Evolutionary conservation across 2,329 filamentous ascomycete species (phyloP).

Genomic region (Penicillium frequentans): DNA sequence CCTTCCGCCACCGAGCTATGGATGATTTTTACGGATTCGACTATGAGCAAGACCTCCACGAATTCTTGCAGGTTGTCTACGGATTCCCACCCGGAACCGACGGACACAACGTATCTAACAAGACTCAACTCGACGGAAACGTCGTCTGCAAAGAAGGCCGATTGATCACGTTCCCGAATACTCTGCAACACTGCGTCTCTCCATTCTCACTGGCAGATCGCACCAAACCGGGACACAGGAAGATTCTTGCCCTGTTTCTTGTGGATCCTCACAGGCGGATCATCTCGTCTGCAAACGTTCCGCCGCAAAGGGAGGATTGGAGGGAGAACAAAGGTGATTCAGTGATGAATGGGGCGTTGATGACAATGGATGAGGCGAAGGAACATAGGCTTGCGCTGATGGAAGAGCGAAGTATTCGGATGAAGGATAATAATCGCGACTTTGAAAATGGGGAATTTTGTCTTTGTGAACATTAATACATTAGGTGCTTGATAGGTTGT

Average conservation of each 20-base stretch:
- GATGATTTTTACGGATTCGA: slow-evolving; percentile 27
- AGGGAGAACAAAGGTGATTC: slow-evolving; percentile 26
- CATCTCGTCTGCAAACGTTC: slow-evolving; percentile 28
- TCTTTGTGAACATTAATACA: slow-evolving; percentile 4
- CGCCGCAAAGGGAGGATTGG: slow-evolving; percentile 41
- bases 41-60: slow-evolving; percentile 6
- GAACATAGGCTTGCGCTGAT: slow-evolving; percentile 40
- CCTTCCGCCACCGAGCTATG: slow-evolving; percentile 47
- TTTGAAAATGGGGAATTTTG: background rate
- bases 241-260: slow-evolving; percentile 29
- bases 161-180: slow-evolving; percentile 23
- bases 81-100: slow-evolving; percentile 3
- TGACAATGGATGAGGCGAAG: slow-evolving; percentile 41
- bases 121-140: slow-evolving; percentile 16
- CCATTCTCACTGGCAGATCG: slow-evolving; percentile 21
- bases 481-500: too few relatives aligned
- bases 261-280: slow-evolving; percentile 24
- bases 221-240: slow-evolving; percentile 23
- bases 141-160: slow-evolving; percentile 17
- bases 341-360: slow-evolving; percentile 20
- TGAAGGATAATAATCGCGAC: background rate
- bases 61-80: slow-evolving; percentile 14
- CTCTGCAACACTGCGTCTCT: slow-evolving; percentile 23
- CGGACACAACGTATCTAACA: slow-evolving; percentile 20
- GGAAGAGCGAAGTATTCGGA: slow-evolving; percentile 29